A percentile compares a stretch with the other conserved stretches of the same genome.
phyloP scores from a whole-genome alignment of 2,329 filamentous ascomycete species.

The Pestalotiopsis sp. region DNA sequence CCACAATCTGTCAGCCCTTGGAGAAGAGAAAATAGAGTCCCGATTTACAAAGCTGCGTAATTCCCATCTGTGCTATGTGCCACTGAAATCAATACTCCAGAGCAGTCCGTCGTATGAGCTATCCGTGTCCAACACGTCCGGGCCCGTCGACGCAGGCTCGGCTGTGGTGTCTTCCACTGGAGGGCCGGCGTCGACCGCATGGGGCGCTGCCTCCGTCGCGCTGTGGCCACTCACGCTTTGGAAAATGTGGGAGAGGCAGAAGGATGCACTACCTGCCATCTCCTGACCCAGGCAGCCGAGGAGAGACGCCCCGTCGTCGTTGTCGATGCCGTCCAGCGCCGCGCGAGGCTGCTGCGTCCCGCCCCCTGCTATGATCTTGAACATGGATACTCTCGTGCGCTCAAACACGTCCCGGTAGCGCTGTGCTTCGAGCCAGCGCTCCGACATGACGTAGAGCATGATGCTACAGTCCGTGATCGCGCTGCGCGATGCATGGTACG shows the following conservation, averaged over 20 bases:
- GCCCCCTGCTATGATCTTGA: too few species aligned
- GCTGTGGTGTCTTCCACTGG: too few species aligned
- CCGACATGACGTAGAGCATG: background rate
- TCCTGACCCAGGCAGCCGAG: too few species aligned
- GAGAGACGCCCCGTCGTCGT: too few species aligned
- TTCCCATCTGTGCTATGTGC: background rate
- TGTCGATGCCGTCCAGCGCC: too few species aligned
- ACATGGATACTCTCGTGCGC: too few species aligned
- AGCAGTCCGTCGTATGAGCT: background rate
- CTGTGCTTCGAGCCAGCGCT: background rate
- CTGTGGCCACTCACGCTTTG: too few species aligned
- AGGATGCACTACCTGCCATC: too few species aligned
- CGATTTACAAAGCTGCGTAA: background rate
- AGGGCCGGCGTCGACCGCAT: too few species aligned
- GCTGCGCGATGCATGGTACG: background rate
- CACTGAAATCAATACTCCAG: background rate
- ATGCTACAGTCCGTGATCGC: background rate
- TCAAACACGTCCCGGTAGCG: background rate
- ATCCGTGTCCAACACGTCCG: background rate
- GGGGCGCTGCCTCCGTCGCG: too few species aligned
- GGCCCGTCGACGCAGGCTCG: background rate
- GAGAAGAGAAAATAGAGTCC: background rate
- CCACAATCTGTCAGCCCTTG: background rate
- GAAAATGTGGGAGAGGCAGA: too few species aligned
- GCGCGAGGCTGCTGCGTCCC: too few species aligned